Conservation (phyloP, 805 yeast species). For the Candida ponderosae region DNA sequence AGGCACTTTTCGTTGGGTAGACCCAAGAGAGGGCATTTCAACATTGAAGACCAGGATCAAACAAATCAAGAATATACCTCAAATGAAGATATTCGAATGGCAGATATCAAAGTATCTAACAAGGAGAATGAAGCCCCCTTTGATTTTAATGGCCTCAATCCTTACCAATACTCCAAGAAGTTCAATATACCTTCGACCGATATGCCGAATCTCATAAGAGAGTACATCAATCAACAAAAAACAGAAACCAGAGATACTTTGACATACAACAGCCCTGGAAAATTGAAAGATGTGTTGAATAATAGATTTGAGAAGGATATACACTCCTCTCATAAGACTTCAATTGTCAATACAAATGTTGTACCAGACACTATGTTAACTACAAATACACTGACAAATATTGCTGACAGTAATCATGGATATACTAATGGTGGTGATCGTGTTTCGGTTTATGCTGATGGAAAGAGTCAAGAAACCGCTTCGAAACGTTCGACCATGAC, state of each 20-base stretch:
- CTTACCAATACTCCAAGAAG: constrained; percentile 30
- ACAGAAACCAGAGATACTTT: constrained; percentile 21
- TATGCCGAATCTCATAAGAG: constrained; percentile 26
- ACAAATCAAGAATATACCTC: constrained; percentile 2
- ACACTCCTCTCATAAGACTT: background rate
- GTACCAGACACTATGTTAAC: too few relatives aligned
- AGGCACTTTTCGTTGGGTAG: background rate
- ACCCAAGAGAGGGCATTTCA: background rate
- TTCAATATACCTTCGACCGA: constrained; percentile 28
- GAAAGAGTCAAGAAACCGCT: constrained; percentile 6
- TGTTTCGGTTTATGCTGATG: constrained; percentile 5
- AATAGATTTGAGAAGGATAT: constrained; percentile 18
- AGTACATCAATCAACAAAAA: constrained; percentile 29
- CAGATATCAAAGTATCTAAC: constrained; percentile 1
- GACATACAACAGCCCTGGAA: constrained; percentile 13
- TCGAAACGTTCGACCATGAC: background rate
- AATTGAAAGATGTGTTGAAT: constrained; percentile 14
- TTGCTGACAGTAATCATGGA: too few relatives aligned
- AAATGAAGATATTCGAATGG: constrained; percentile 17
- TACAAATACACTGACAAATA: too few relatives aligned
- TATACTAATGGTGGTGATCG: too few relatives aligned
- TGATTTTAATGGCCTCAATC: constrained; percentile 31
- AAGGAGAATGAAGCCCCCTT: background rate
- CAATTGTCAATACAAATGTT: too few relatives aligned
- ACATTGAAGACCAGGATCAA: background rate